Evolutionary conservation across 116 monocot genomes (phyloP).

Genomic region (Phalaenopsis hybrid): DNA sequence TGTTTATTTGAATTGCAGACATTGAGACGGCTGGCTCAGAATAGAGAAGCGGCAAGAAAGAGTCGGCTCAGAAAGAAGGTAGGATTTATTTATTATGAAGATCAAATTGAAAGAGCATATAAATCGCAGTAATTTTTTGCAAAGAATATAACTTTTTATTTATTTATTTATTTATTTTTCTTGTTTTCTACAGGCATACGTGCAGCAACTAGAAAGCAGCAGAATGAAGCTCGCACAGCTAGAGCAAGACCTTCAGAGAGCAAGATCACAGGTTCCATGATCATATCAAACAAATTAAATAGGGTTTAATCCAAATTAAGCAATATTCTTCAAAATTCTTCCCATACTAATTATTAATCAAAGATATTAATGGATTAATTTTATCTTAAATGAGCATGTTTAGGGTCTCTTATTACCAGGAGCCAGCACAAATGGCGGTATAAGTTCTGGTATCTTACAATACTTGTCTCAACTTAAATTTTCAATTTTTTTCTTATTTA

Average conservation of each 20-base stretch:
- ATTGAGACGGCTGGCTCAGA: conserved; percentile 80
- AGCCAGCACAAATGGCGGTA: conserved; percentile 43
- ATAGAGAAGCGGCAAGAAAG: conserved; percentile 89
- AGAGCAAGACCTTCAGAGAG: conserved; percentile 80
- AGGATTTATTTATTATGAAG: conserved; percentile 14
- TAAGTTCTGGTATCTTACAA: conserved; percentile 56
- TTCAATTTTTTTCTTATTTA: too few relatives aligned
- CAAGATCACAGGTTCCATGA: conserved; percentile 62
- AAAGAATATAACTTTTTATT: neutral
- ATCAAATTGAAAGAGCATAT: neutral
- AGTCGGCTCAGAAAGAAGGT: conserved; percentile 91
- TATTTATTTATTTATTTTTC: neutral
- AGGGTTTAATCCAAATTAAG: neutral
- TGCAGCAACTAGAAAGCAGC: conserved; percentile 80
- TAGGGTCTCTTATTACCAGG: conserved; percentile 63
- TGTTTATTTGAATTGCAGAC: conserved; percentile 32
- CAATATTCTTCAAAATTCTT: neutral
- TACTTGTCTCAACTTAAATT: too few relatives aligned
- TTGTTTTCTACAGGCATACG: conserved; percentile 55
- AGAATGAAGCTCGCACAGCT: conserved; percentile 74
- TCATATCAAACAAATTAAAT: neutral
- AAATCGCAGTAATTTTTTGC: neutral
- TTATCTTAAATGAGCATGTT: conserved; percentile 4
- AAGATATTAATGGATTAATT: neutral
- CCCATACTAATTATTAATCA: too few relatives aligned